Conservation (phyloP, 2,329 filamentous ascomycete genomes). For the Exutisphaerella laricina region DNA sequence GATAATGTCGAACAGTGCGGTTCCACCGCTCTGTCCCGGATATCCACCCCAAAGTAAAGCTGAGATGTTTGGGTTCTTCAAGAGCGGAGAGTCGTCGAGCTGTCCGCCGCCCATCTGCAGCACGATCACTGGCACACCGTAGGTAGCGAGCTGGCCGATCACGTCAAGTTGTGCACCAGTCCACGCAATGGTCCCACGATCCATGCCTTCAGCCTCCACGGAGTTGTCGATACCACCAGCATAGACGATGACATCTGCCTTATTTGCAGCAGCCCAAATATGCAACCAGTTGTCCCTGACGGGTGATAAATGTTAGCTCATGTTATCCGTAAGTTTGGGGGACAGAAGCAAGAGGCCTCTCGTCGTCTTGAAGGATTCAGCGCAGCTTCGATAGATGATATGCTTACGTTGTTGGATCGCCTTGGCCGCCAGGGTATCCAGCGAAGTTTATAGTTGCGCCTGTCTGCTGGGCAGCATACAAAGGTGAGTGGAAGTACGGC, state of each 20-base stretch:
- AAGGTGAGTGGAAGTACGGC: conserved; percentile 51
- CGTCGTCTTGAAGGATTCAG: too few relatives aligned
- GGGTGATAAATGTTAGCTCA: too few relatives aligned
- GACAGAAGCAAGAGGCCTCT: too few relatives aligned
- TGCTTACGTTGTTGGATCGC: conserved; percentile 34
- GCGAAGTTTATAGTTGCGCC: conserved; percentile 45
- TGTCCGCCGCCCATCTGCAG: conserved; percentile 49
- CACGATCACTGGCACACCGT: conserved; percentile 49
- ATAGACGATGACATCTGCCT: conserved; percentile 50
- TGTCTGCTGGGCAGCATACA: conserved; percentile 47
- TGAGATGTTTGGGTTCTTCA: conserved; percentile 45
- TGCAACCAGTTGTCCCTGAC: conserved; percentile 27
- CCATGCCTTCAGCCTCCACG: conserved; percentile 49
- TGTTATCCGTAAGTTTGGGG: too few relatives aligned
- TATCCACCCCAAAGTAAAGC: conserved; percentile 55
- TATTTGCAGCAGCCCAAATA: conserved; percentile 35
- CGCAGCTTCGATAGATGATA: too few relatives aligned
- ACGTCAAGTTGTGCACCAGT: conserved; percentile 48
- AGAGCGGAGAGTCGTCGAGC: conserved; percentile 49
- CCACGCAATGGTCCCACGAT: conserved; percentile 50
- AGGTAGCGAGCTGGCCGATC: conserved; percentile 43
- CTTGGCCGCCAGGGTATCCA: conserved; percentile 32
- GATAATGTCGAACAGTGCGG: conserved; percentile 51
- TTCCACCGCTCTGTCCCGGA: conserved; percentile 55
- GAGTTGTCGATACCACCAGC: conserved; percentile 51